Evolutionary conservation across 768 basidiomycete species (phyloP).

Genomic region (Mycena albidolilacea): DNA sequence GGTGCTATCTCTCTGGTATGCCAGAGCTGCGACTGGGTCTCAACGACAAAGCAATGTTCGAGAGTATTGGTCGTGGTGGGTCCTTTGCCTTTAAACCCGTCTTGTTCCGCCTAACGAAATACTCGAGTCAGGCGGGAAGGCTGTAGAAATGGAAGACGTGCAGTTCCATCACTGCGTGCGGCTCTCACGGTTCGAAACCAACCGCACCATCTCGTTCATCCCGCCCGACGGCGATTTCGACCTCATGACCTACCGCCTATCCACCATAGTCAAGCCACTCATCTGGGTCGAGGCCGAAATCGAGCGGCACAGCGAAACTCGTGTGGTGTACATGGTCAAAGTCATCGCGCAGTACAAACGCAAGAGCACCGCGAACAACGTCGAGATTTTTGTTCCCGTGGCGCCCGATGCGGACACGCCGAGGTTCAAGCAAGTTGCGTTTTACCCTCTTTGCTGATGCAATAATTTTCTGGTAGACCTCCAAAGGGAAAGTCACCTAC

Average conservation of each 20-base stretch:
- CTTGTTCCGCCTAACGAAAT: conserved; percentile 6
- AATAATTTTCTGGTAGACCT: conserved; percentile 66
- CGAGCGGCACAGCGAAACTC: conserved; percentile 93
- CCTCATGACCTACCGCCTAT: conserved; percentile 97
- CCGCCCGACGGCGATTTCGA: conserved; percentile 99
- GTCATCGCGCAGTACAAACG: conserved; percentile 98
- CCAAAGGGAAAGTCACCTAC: conserved; percentile 96
- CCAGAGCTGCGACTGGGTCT: conserved; percentile 95
- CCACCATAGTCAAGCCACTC: conserved; percentile 96
- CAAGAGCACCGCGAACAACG: conserved; percentile 96
- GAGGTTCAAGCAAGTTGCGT: conserved; percentile 68
- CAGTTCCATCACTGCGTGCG: conserved; percentile 99
- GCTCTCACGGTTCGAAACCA: conserved; percentile 96
- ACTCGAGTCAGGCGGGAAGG: conserved; percentile 91
- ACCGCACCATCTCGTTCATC: conserved; percentile 98
- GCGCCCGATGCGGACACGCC: conserved; percentile 99
- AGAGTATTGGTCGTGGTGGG: conserved; percentile 94
- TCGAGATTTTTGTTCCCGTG: conserved; percentile 98
- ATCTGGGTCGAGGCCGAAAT: conserved; percentile 98
- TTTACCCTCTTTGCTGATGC: no score
- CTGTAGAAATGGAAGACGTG: conserved; percentile 99
- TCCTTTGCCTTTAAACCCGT: not conserved
- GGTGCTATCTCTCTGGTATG: conserved; percentile 99
- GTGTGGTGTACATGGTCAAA: conserved; percentile 97
- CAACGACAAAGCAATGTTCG: conserved; percentile 99